Conservation (phyloP, 768 basidiomycete genomes). For the Amanita subjunquillea region DNA sequence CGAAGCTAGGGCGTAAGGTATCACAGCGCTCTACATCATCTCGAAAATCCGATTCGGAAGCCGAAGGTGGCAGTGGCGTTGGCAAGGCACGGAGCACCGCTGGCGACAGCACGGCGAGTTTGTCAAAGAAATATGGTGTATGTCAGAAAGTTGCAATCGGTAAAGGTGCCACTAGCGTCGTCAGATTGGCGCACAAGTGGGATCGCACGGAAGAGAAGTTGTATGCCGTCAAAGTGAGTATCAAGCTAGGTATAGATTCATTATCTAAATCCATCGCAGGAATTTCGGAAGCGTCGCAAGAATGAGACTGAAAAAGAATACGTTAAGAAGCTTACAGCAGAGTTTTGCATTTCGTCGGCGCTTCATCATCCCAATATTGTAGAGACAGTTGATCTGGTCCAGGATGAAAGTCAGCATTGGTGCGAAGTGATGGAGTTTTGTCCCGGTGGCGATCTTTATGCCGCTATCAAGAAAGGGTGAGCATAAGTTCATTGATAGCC, state of each 20-base stretch:
- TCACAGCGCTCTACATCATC: constrained; percentile 61
- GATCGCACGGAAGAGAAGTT: constrained; percentile 93
- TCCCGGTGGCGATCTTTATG: constrained; percentile 95
- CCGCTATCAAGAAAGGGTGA: constrained; percentile 93
- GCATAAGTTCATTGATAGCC: constrained; percentile 11
- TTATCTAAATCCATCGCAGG: constrained; percentile 33
- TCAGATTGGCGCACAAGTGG: constrained; percentile 97
- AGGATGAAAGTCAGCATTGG: constrained; percentile 94
- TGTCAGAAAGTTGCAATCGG: constrained; percentile 97
- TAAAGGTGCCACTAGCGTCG: constrained; percentile 96
- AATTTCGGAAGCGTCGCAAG: constrained; percentile 96
- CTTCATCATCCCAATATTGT: constrained; percentile 91
- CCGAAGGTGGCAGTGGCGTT: constrained; percentile 17
- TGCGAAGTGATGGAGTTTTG: constrained; percentile 99
- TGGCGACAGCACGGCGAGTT: constrained; percentile 34
- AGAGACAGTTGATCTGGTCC: constrained; percentile 98
- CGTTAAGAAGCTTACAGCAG: constrained; percentile 98
- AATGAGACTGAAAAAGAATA: constrained; percentile 99
- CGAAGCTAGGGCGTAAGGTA: constrained; percentile 60
- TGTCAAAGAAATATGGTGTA: constrained; percentile 88
- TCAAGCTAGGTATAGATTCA: background rate
- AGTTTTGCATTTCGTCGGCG: constrained; percentile 97
- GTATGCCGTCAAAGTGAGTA: constrained; percentile 89
- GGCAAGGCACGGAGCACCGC: constrained; percentile 23
- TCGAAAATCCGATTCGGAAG: constrained; percentile 61